Evolutionary conservation across 495 filamentous ascomycete species (phyloP).

Genomic region (Daldinia concentrica): DNA sequence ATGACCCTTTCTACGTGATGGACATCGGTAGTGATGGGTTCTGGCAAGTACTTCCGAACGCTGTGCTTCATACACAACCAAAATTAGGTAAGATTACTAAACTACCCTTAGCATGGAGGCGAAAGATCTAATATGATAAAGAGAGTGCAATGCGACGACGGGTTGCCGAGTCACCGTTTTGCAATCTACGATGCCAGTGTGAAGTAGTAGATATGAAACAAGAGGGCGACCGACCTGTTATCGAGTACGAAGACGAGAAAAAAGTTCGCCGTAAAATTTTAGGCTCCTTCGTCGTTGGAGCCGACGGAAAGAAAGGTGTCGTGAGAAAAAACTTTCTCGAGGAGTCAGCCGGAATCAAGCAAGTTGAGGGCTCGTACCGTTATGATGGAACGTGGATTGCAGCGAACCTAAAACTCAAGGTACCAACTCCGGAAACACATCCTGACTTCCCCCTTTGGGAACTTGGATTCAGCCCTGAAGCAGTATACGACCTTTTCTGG

Average conservation of each 20-base stretch:
- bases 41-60: constrained; percentile 36
- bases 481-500: constrained; percentile 63
- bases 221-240: constrained; percentile 47
- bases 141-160: constrained; percentile 40
- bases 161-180: constrained; percentile 34
- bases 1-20: constrained; percentile 25
- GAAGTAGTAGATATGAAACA: constrained; percentile 46
- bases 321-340: constrained; percentile 62
- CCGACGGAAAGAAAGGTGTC: constrained; percentile 62
- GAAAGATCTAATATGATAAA: constrained; percentile 23
- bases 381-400: constrained; percentile 66
- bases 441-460: constrained; percentile 61
- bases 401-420: constrained; percentile 57
- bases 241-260: constrained; percentile 48
- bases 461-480: constrained; percentile 56
- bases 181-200: constrained; percentile 50
- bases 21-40: constrained; percentile 12
- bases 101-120: neutral
- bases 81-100: constrained; percentile 32
- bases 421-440: constrained; percentile 59
- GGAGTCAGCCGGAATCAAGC: constrained; percentile 53
- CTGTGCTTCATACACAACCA: constrained; percentile 42
- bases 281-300: constrained; percentile 56
- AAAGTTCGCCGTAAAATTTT: constrained; percentile 43
- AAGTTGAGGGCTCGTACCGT: constrained; percentile 49